Evolutionary conservation across 2,329 filamentous ascomycete genomes (phyloP), one percentile per base, ranked within the genome.

Genomic region (Podosphaera leucotricha): DNA sequence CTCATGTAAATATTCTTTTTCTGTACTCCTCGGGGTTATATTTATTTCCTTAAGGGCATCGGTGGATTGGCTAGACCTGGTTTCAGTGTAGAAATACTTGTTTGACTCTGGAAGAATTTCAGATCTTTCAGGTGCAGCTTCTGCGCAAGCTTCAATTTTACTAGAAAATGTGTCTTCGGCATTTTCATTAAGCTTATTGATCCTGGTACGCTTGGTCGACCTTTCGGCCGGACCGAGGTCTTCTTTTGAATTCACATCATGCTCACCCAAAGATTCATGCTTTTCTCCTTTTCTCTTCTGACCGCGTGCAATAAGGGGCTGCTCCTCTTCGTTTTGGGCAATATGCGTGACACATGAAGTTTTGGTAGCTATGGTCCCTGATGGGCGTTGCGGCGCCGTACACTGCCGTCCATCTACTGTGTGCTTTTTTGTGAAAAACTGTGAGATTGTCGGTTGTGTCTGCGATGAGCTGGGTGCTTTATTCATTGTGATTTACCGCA

Each of bases 1-100:
- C 48, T 71, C 67, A 57, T 94, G 90, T 20, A 94, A 63, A 41
- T 74, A 75, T 46, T 80, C 72, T 55, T 79, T 85, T 46, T 67
- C 66, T 49, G 64, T 70, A 51, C 63, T 68, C 1, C 65, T 65
- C 2, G 63, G 62, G 44, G 71, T 71, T 6, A 68, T 65, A 13
- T 72, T 67, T 1, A 64, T 60, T 2, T 61, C 59, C 1, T 60
- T 58, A 57, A 1, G 61, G 58, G 3, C 61, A 36, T 1, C 21
- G 2, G 46, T 36, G 30, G 43, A 19, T 41, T 54, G 49, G 44
- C 53, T 61, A 15, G 64, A 62, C 5, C n/a, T n/a, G n/a, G n/a
- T n/a, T n/a, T 55, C 60, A 47, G 64, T 61, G 52, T 71, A 75
- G 16, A 66, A 53, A 53, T 71, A 76, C 43, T 64, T 64, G 41